Evolutionary conservation across 2,329 filamentous ascomycete genomes (phyloP).

Genomic region (Neopestalotiopsis rosae): DNA sequence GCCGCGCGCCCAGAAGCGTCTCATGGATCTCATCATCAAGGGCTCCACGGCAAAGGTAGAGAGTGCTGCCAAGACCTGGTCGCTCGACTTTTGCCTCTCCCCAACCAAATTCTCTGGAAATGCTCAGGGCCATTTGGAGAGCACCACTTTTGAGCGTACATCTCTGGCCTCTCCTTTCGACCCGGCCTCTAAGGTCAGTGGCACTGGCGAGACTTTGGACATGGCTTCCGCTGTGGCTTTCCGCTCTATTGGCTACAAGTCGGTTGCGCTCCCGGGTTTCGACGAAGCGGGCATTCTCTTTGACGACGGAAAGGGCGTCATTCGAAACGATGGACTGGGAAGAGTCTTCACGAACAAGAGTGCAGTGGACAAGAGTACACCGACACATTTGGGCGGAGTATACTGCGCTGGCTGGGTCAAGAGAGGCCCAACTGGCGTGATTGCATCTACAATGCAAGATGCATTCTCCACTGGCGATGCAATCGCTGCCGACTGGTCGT

Average conservation of each 20-base stretch:
- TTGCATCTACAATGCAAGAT: constrained; percentile 94
- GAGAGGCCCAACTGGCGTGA: constrained; percentile 90
- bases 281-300: constrained; percentile 78
- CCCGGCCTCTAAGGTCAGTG: constrained; percentile 51
- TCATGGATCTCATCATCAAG: constrained; percentile 82
- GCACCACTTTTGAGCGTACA: constrained; percentile 71
- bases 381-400: constrained; percentile 66
- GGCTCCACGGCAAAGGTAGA: constrained; percentile 62
- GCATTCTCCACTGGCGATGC: constrained; percentile 89
- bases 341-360: constrained; percentile 56
- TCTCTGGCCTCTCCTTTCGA: constrained; percentile 61
- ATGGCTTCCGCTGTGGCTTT: constrained; percentile 78
- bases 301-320: constrained; percentile 73
- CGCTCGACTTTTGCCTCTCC: constrained; percentile 82
- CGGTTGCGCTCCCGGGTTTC: constrained; percentile 77
- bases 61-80: constrained; percentile 72
- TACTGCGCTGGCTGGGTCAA: constrained; percentile 99
- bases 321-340: constrained; percentile 82
- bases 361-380: constrained; percentile 40
- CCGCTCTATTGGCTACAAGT: constrained; percentile 94
- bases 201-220: constrained; percentile 54
- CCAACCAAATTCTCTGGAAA: constrained; percentile 71
- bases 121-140: constrained; percentile 56
- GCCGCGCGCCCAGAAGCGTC: constrained; percentile 74
- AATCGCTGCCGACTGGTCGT: constrained; percentile 77